Evolutionary conservation across 352 stramenopile species (phyloP).

Genomic region (Plasmopara viticola): DNA sequence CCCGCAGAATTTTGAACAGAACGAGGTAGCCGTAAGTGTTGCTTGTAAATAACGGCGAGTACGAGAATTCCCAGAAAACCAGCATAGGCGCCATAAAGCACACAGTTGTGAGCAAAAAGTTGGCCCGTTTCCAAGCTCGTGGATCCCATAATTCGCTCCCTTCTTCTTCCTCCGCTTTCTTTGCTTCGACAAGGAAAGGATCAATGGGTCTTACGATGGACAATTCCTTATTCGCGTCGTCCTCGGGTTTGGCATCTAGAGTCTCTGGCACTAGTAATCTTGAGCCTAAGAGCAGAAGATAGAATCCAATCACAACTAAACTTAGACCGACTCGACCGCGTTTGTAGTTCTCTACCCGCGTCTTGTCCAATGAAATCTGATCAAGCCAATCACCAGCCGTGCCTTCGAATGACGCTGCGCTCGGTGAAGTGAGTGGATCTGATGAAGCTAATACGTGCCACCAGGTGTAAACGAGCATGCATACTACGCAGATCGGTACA

Average conservation of each 20-base stretch:
- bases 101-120: conserved; percentile 86
- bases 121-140: conserved; percentile 85
- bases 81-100: conserved; percentile 83
- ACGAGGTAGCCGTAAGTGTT: conserved; percentile 91
- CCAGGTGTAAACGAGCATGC: conserved; percentile 75
- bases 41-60: conserved; percentile 87
- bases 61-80: conserved; percentile 96
- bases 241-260: conserved; percentile 61
- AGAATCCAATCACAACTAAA: conserved; percentile 77
- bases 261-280: conserved; percentile 82
- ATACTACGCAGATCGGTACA: conserved; percentile 48
- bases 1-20: conserved; percentile 86
- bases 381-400: conserved; percentile 85
- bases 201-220: conserved; percentile 26
- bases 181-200: conserved; percentile 51
- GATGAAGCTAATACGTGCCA: conserved; percentile 60
- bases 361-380: conserved; percentile 74
- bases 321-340: conserved; percentile 80
- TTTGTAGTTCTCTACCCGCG: conserved; percentile 77
- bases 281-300: conserved; percentile 60
- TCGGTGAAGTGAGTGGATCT: conserved; percentile 43
- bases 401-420: conserved; percentile 73
- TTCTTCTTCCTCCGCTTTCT: conserved; percentile 46
- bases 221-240: conserved; percentile 79
- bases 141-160: conserved; percentile 78